Conservation (phyloP, 2,329 filamentous ascomycete genomes). For the Aureobasidium sp. region DNA sequence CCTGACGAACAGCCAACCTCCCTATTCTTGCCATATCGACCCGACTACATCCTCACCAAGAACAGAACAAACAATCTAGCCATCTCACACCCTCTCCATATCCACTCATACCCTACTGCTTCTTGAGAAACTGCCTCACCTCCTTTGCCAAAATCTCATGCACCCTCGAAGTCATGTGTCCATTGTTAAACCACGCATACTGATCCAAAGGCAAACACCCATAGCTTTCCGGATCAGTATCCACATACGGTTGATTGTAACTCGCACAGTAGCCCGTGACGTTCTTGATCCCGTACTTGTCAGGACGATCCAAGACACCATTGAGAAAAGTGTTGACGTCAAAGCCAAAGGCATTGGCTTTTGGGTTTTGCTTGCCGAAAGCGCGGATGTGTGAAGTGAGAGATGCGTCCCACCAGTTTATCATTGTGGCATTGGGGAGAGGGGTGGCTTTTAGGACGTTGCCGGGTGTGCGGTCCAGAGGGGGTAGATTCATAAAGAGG, state of each 20-base stretch:
- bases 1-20: no score
- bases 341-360: constrained; percentile 34
- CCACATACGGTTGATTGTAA: constrained; percentile 40
- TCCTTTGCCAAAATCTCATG: constrained; percentile 31
- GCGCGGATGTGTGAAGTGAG: constrained; percentile 29
- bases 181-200: constrained; percentile 43
- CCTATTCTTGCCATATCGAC: no score
- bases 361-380: constrained; percentile 24
- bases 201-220: constrained; percentile 36
- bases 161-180: constrained; percentile 37
- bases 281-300: constrained; percentile 36
- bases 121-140: constrained; percentile 16
- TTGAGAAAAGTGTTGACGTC: constrained; percentile 37
- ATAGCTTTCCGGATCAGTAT: constrained; percentile 34
- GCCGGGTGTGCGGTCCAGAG: constrained; percentile 37
- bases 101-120: constrained; percentile 5
- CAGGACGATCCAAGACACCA: constrained; percentile 34
- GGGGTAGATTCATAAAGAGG: constrained; percentile 45
- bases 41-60: no score
- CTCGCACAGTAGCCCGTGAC: constrained; percentile 37
- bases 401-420: constrained; percentile 37
- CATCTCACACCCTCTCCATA: no score
- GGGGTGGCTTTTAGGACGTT: constrained; percentile 29
- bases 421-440: constrained; percentile 38
- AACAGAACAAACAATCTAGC: no score